These are phyloP conservation scores for Houttuynia cordata DNA, from an alignment of 164 flowering plant species.

Conservation along the genomic window DNA sequence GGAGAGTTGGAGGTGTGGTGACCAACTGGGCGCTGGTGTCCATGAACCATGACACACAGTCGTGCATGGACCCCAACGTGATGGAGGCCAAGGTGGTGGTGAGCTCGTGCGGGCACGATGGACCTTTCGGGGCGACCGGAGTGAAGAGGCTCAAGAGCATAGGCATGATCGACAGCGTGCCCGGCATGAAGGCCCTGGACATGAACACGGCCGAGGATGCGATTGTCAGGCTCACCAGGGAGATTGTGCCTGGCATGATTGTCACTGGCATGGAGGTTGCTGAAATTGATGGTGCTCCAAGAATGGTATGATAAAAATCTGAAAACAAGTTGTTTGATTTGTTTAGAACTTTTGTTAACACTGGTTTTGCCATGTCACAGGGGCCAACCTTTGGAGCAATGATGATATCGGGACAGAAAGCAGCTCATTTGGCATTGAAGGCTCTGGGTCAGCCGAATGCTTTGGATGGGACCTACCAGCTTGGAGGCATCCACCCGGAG, in stretches of 20 bases:
- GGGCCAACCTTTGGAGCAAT: conserved; percentile 93
- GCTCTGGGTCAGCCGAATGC: conserved; percentile 64
- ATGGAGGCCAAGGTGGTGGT: conserved; percentile 97
- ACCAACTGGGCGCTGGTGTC: conserved; percentile 98
- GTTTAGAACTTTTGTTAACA: neutral
- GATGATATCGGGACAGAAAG: conserved; percentile 97
- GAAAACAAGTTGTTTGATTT: neutral
- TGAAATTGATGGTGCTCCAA: conserved; percentile 66
- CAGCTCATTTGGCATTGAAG: conserved; percentile 73
- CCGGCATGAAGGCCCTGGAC: conserved; percentile 91
- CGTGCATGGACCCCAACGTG: conserved; percentile 94
- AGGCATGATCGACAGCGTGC: conserved; percentile 69
- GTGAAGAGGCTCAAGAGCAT: conserved; percentile 87
- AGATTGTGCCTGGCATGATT: conserved; percentile 91
- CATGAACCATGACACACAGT: conserved; percentile 94
- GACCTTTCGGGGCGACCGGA: conserved; percentile 88
- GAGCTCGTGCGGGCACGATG: conserved; percentile 93
- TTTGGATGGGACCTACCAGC: conserved; percentile 33
- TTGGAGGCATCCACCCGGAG: conserved; percentile 37
- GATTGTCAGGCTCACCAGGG: conserved; percentile 73
- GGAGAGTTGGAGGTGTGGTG: conserved; percentile 66
- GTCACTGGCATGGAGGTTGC: conserved; percentile 97
- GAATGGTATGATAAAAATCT: conserved; percentile 53
- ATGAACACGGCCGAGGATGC: conserved; percentile 96
- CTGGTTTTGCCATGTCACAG: conserved; percentile 19